phyloP scores from a whole-genome alignment of 305 asterid genomes.

The Fraxinus ornus region DNA sequence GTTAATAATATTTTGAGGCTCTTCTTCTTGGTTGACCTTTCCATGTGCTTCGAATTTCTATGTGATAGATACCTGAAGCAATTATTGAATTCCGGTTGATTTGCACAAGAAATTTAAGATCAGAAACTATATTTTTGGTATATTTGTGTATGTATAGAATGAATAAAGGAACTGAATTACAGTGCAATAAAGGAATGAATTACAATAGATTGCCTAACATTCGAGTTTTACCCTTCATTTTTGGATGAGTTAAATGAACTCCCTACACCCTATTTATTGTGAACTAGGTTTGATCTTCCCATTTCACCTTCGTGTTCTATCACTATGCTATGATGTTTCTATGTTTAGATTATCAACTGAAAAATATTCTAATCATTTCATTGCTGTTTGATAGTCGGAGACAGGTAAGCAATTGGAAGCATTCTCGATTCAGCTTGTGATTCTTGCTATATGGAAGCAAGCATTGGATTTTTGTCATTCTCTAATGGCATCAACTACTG shows the following conservation, averaged over 20 bases:
- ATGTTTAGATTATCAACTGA: neutral
- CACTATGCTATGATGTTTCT: neutral
- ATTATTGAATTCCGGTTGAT: neutral
- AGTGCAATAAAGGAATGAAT: neutral
- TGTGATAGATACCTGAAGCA: neutral
- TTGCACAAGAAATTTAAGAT: neutral
- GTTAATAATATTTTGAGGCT: neutral
- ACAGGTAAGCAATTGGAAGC: conserved; percentile 70
- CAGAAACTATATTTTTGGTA: neutral
- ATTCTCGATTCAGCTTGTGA: conserved; percentile 77
- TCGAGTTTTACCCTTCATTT: neutral
- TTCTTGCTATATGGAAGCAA: conserved; percentile 92
- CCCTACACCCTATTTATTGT: neutral
- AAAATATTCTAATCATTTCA: conserved; percentile 7
- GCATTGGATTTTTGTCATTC: conserved; percentile 73
- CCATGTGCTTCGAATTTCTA: neutral
- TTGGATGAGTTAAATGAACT: neutral
- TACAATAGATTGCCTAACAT: neutral
- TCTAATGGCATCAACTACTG: conserved; percentile 60
- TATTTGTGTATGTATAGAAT: neutral
- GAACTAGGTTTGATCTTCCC: neutral
- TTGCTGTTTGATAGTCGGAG: conserved; percentile 41
- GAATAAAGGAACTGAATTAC: neutral
- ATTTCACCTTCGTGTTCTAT: neutral
- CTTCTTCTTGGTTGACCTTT: neutral